Evolutionary conservation across 176 grass and related monocot genomes (phyloP).

Genomic region (Tillandsia fasciculata): DNA sequence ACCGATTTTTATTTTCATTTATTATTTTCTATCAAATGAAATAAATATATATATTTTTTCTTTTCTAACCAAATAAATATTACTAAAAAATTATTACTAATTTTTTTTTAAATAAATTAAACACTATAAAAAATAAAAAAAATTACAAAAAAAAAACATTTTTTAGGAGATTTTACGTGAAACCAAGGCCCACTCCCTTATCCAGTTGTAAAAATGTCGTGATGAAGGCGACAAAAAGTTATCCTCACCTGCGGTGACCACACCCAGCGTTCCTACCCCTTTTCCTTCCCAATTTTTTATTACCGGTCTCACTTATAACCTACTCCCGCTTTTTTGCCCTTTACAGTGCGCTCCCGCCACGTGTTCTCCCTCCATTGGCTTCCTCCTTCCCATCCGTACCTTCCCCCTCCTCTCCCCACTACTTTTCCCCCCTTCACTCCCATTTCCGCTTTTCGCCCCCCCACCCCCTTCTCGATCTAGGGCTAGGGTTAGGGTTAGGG

Average conservation of each 20-base stretch:
- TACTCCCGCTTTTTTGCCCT: constrained; percentile 7
- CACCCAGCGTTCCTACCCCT: neutral
- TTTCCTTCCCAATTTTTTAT: neutral
- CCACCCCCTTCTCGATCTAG: constrained; percentile 12
- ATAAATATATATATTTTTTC: too few relatives aligned
- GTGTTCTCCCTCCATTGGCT: constrained; percentile 23
- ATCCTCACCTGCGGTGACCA: neutral
- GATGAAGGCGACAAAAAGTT: too few relatives aligned
- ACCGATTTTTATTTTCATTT: too few relatives aligned
- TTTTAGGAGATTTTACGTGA: too few relatives aligned
- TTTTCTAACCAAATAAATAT: too few relatives aligned
- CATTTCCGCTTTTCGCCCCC: constrained; percentile 5
- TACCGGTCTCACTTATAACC: neutral
- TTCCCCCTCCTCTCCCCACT: neutral
- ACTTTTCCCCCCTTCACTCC: neutral
- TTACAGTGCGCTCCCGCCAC: constrained; percentile 30
- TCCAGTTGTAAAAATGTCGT: too few relatives aligned
- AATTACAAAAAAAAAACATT: too few relatives aligned
- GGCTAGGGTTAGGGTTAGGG: constrained; percentile 57
- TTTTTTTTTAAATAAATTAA: too few relatives aligned
- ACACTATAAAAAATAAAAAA: too few relatives aligned
- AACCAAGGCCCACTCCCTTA: too few relatives aligned
- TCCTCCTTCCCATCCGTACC: neutral
- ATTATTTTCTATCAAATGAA: too few relatives aligned
- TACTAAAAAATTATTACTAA: too few relatives aligned